These are phyloP conservation scores for Polymyxa betae DNA, from an alignment of 208 protist genomes.

Conservation along the genomic window DNA sequence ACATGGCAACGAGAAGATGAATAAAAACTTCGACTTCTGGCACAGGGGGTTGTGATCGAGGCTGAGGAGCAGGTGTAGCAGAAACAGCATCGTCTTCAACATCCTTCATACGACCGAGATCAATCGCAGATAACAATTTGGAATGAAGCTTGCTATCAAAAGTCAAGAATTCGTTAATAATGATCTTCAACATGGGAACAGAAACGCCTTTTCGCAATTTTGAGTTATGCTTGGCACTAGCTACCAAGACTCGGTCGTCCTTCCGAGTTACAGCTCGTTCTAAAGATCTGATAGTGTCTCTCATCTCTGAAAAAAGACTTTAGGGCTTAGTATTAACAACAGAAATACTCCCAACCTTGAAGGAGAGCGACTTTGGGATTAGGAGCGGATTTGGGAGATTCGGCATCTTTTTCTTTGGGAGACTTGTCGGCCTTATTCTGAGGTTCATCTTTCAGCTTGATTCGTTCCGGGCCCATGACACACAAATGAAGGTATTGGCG, in stretches of 20 bases:
- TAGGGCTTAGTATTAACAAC: too few species aligned
- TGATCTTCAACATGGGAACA: not conserved
- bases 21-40: slow-evolving; percentile 54
- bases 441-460: too few species aligned
- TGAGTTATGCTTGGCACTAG: slow-evolving; percentile 17
- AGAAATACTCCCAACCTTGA: too few species aligned
- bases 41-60: not conserved
- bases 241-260: slow-evolving; percentile 6
- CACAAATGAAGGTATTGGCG: too few species aligned
- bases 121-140: not conserved
- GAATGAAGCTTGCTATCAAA: not conserved
- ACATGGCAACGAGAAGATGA: slow-evolving; percentile 47
- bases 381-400: too few species aligned
- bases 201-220: slow-evolving; percentile 7
- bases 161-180: slow-evolving; percentile 46
- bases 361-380: too few species aligned
- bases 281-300: not conserved
- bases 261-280: slow-evolving; percentile 12
- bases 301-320: too few species aligned
- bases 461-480: too few species aligned
- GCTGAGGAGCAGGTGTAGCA: not conserved
- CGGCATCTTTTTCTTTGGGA: too few species aligned
- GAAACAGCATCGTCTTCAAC: not conserved
- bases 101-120: not conserved
- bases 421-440: too few species aligned